Evolutionary conservation across 345 rosid species (phyloP).

Genomic region (Lenwebbia sp.): DNA sequence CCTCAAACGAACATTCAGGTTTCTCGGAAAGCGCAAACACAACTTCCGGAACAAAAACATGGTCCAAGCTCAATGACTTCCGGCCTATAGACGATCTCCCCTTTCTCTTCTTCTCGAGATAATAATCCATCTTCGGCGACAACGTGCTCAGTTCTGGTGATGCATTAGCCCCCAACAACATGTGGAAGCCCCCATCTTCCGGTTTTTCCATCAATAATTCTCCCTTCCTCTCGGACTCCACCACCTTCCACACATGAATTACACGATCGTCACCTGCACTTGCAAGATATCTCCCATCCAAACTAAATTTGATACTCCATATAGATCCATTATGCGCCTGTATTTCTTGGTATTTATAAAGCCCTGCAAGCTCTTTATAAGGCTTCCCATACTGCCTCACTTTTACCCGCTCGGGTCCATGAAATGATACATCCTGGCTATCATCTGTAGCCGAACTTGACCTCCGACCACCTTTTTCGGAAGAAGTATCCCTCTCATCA

Average conservation of each 20-base stretch:
- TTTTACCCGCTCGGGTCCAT: slow-evolving; percentile 81
- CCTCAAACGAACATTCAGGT: slow-evolving; percentile 78
- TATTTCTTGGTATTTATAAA: slow-evolving; percentile 83
- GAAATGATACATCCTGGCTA: slow-evolving; percentile 76
- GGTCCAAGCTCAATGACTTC: slow-evolving; percentile 75
- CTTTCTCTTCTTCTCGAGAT: slow-evolving; percentile 57
- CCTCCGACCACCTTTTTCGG: slow-evolving; percentile 87
- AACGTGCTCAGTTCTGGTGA: slow-evolving; percentile 65
- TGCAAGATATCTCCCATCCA: slow-evolving; percentile 91
- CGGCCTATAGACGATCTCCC: slow-evolving; percentile 68
- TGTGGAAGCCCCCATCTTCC: slow-evolving; percentile 49
- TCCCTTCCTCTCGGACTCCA: slow-evolving; percentile 69
- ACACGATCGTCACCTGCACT: slow-evolving; percentile 96
- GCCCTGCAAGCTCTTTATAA: slow-evolving; percentile 66
- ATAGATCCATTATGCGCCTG: slow-evolving; percentile 95
- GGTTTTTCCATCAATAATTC: slow-evolving; percentile 69
- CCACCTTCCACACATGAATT: slow-evolving; percentile 86
- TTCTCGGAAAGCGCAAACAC: slow-evolving; percentile 81
- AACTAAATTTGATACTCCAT: slow-evolving; percentile 90
- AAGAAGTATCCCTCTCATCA: slow-evolving; percentile 83
- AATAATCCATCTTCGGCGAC: slow-evolving; percentile 44
- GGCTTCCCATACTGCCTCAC: slow-evolving; percentile 82
- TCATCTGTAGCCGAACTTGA: slow-evolving; percentile 96
- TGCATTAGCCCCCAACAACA: slow-evolving; percentile 51
- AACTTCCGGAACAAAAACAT: slow-evolving; percentile 55